Evolutionary conservation across 2,329 filamentous ascomycete species (phyloP), one percentile per base, ranked within the genome.

Genomic region (Penicillium corylophilum): DNA sequence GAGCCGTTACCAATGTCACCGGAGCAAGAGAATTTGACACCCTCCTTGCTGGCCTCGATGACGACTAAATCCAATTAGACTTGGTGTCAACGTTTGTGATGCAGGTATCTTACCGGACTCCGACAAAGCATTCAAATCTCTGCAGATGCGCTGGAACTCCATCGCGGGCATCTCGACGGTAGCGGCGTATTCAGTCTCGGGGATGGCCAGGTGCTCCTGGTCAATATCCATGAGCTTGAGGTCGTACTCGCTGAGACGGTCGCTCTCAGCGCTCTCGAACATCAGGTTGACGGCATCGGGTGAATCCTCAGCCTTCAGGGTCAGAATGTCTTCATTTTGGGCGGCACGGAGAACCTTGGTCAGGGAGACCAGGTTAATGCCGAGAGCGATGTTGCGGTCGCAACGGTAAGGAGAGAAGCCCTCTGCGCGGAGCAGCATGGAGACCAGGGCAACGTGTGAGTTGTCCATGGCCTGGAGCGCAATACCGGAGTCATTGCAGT

Each of bases 181-280:
- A 43, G 94, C 89, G 35, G 91, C 88, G 71, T 99, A 99, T 69
- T 99, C 94, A n/a, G 95, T 99, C 67, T 99, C 93, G 15, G 94
- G 94, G 66, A 99, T 99, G 57, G 94, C 94, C 76, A 99, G 79
- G 75, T 99, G 94, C 82, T 99, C 94, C 79, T 99, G 95, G 77
- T 99, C 94, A 74, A 99, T 99, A 74, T 99, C 94, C 94, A 99
- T 99, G 73, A 99, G 86, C 83, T 99, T 99, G 77, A 99, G 89
- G 75, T 99, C 94, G 74, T 99, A 99, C 81, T 99, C 95, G 83
- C 90, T 95, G 71, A 99, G 84, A 62, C 94, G 84, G 76, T 99
- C 94, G 67, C 84, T 89, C 69, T 88, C 85, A 61, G 83, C 79
- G 80, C 86, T 95, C 85, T 99, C 95, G 71, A 99, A 99, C 64